Evolutionary conservation across 2,329 filamentous ascomycete species (phyloP).

Genomic region (Aaosphaeria arxii): DNA sequence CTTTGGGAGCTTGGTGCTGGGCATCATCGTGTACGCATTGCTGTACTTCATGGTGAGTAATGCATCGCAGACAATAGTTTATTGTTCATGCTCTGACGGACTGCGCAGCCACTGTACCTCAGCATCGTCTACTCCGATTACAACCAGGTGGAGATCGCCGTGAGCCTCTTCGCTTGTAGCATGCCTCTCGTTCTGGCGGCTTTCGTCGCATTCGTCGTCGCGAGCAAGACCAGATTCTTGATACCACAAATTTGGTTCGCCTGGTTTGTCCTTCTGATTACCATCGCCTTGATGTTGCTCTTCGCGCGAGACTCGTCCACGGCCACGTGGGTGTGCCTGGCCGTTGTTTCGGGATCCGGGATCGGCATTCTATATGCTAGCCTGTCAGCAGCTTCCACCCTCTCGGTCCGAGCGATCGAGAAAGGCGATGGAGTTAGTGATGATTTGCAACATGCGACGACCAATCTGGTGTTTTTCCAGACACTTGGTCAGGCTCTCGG

Average conservation of each 20-base stretch:
- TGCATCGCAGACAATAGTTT: neutral
- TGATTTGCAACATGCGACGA: conserved; percentile 39
- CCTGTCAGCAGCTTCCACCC: conserved; percentile 41
- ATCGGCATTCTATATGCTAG: conserved; percentile 43
- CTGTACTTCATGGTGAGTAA: conserved; percentile 28
- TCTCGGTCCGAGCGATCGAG: neutral
- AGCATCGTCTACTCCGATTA: conserved; percentile 17
- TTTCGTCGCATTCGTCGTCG: conserved; percentile 17
- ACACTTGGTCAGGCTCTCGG: conserved; percentile 50
- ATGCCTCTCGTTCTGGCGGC: conserved; percentile 22
- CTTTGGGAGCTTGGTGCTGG: conserved; percentile 26
- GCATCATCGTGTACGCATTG: conserved; percentile 17
- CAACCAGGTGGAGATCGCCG: conserved; percentile 15
- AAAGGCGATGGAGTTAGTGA: conserved; percentile 17
- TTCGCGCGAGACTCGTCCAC: conserved; percentile 38
- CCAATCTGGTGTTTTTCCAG: conserved; percentile 47
- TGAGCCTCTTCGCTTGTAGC: conserved; percentile 27
- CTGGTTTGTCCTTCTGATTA: conserved; percentile 37
- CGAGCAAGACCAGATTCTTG: neutral
- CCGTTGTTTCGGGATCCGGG: conserved; percentile 42
- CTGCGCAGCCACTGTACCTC: conserved; percentile 24
- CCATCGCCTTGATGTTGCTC: conserved; percentile 42
- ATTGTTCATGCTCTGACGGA: neutral
- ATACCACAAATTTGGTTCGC: conserved; percentile 8
- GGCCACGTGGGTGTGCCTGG: conserved; percentile 42